Base-by-base conservation (phyloP, 2,329 filamentous ascomycete genomes). In the Raffaelea arxii region DNA sequence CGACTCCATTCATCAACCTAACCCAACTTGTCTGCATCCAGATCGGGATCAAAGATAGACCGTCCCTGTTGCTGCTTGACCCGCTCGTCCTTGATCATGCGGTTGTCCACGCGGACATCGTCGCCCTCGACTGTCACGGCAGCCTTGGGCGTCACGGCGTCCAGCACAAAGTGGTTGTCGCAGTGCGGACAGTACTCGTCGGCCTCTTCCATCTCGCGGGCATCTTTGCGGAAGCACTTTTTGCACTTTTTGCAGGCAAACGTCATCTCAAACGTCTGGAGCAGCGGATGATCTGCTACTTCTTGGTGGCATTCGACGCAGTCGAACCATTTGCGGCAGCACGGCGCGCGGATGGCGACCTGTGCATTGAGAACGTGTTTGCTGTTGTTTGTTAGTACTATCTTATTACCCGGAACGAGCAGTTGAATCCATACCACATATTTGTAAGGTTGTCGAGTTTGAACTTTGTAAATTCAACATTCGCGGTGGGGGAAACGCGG, bases 241-340 rank as follows among this genome's bases (percentile, higher is more conserved):
- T 85, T 90, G 80, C 92, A 98, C 71, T 98, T 98, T 60, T 98
- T 98, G 78, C 92, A 98, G 44, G 87, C 88, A 60, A 98, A 97
- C 32, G 73, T 78, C 88, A 98, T 94, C 61, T 98, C 92, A 56
- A 82, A 75, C 53, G 73, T 75, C 67, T 94, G 85, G 46, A 78
- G 68, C 21, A 98, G 80, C 32, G 76, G 68, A 64, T 97, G 92
- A 51, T 72, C 67, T 65, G 94, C 84, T 51, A 79, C 72, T 64
- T 98, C 92, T 46, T 70, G 69, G 69, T 98, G 92, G 70, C 92
- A 98, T 64, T 96, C 85, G 54, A 87, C 86, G 68, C 92, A 98
- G 72, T 98, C 92, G 70, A 96, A 98, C 94, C 94, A 98, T 73
- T 95, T 96, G 51, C 80, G 78, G 72, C 92, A 98, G 75, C 92